These are phyloP conservation scores for Hypoxylon fragiforme DNA, from an alignment of 495 filamentous ascomycete genomes.

Conservation along the genomic window DNA sequence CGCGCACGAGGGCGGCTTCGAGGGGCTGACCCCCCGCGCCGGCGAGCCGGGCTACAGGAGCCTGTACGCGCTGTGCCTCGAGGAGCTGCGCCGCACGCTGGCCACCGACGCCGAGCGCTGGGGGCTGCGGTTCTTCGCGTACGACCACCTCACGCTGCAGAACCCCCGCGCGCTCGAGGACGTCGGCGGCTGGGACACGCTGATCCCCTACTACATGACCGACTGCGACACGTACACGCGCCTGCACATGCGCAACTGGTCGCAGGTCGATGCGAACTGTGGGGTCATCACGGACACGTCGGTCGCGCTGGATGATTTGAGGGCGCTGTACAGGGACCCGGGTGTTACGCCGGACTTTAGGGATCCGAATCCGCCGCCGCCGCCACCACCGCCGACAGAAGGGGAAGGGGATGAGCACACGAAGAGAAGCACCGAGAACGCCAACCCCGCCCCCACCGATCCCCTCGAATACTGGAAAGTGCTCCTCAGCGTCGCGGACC, in stretches of 20 bases:
- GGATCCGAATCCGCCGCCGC: slow-evolving; percentile 47
- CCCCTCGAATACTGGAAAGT: slow-evolving; percentile 38
- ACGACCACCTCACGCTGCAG: slow-evolving; percentile 62
- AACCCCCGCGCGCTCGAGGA: slow-evolving; percentile 56
- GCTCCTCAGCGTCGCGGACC: slow-evolving; percentile 31
- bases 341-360: slow-evolving; percentile 36
- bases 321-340: slow-evolving; percentile 51
- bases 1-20: slow-evolving; percentile 46
- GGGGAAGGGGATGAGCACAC: slow-evolving; percentile 11
- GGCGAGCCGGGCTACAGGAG: slow-evolving; percentile 50
- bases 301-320: slow-evolving; percentile 48
- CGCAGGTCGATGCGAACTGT: slow-evolving; percentile 45
- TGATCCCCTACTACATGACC: slow-evolving; percentile 65
- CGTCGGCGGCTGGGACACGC: slow-evolving; percentile 62
- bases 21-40: slow-evolving; percentile 29
- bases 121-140: slow-evolving; percentile 59
- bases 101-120: slow-evolving; percentile 44
- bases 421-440: slow-evolving; percentile 1
- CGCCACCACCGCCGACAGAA: slow-evolving; percentile 16
- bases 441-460: slow-evolving; percentile 15
- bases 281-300: slow-evolving; percentile 60
- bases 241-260: slow-evolving; percentile 55
- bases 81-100: slow-evolving; percentile 42
- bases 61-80: slow-evolving; percentile 54
- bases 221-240: slow-evolving; percentile 63